Base-by-base conservation (phyloP, 345 rosid genomes). In the Camelina sativa region DNA sequence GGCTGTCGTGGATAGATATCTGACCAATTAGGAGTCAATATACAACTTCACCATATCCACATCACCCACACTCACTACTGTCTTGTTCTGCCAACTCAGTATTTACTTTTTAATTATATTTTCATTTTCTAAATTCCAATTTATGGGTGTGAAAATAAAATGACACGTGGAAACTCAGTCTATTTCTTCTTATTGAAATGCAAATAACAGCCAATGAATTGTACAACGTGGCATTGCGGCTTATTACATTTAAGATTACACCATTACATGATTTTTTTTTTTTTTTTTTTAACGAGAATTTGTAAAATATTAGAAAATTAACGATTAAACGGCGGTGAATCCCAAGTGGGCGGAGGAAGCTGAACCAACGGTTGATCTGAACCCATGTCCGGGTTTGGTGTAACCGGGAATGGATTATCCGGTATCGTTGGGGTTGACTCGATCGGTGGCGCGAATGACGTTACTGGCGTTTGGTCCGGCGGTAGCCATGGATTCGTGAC, bases 1-100 rank as follows among this genome's bases (percentile, higher is more conserved):
- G 59, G 43, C 73, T 25, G 62, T 30, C 63, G 70, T 78, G 88
- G 96, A 90, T 87, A 88, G 97, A 87, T 88, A 85, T 72, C 87
- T 66, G 73, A 79, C 98, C 97, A 94, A 94, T 94, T 51, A 64
- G 84, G 67, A 54, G 16, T 86, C 63, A 66, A 81, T 4, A 66
- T 34, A 32, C 79, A 44, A 70, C 38, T 81, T 86, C 52, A 67
- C 76, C 81, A 77, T 87, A 93, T 93, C 91, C 77, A 62, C 82
- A 71, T 76, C 82, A 79, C 72, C 16, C 50, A 35, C 65, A 37
- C 53, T 15, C 35, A 2, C 22, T 2, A 25, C 41, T 65, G 46
- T 76, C 65, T 62, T 67, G 10, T 35, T 38, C 60, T 60, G 44
- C 65, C 59, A 47, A 48, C 46, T 56, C 60, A 38, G 2, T 7